A percentile compares a stretch with the other conserved stretches of the same genome.
These are phyloP conservation scores for Amanita inopinata DNA, from an alignment of 768 basidiomycete species.

Conservation along the genomic window DNA sequence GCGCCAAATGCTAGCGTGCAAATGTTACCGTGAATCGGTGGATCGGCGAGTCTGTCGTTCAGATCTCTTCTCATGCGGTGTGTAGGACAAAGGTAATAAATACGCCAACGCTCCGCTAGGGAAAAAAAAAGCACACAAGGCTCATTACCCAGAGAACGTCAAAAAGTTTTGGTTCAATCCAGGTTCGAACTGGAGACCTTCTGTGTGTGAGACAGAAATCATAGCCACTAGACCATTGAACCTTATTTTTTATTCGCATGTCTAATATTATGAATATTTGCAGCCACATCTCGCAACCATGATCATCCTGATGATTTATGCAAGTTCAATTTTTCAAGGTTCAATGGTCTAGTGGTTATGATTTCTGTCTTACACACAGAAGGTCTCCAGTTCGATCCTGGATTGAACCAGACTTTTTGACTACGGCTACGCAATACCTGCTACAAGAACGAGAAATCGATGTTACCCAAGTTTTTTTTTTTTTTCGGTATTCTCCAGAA, in stretches of 20 bases:
- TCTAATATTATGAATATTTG: too few relatives aligned
- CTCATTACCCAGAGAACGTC: too few relatives aligned
- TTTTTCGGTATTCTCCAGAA: too few relatives aligned
- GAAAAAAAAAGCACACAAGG: too few relatives aligned
- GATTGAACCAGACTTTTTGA: slow-evolving; percentile 28
- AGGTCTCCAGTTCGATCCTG: slow-evolving; percentile 36
- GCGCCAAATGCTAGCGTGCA: too few relatives aligned
- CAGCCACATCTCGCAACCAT: too few relatives aligned
- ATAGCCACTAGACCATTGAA: slow-evolving; percentile 38
- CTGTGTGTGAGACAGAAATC: slow-evolving; percentile 41
- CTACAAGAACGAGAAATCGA: background rate
- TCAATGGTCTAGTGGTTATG: slow-evolving; percentile 38
- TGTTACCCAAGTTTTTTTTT: slow-evolving; percentile 1
- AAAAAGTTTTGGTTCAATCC: slow-evolving; percentile 30
- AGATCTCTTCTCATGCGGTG: too few relatives aligned
- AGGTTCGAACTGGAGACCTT: slow-evolving; percentile 36
- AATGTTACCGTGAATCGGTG: too few relatives aligned
- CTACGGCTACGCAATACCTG: background rate
- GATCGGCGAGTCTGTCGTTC: too few relatives aligned
- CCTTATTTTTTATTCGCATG: slow-evolving; percentile 8
- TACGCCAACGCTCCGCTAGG: too few relatives aligned
- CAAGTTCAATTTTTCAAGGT: slow-evolving; percentile 10
- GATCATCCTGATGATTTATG: too few relatives aligned
- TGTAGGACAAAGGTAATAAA: too few relatives aligned
- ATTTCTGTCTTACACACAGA: slow-evolving; percentile 25